phyloP scores from a whole-genome alignment of 345 rosid genomes.

The Turritis glabra region DNA sequence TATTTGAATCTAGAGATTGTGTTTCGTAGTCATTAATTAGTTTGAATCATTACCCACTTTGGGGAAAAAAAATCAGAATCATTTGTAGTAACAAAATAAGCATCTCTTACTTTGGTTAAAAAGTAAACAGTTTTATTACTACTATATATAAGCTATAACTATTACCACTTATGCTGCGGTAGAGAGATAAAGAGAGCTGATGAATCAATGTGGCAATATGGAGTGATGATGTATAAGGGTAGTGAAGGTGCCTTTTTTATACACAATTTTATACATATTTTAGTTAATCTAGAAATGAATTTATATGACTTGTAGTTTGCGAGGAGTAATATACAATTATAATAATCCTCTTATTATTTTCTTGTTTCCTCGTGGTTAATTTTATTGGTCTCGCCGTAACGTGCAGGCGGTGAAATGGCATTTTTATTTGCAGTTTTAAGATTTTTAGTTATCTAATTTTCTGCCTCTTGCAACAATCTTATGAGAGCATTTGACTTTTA shows the following conservation, averaged over 20 bases:
- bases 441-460: no score
- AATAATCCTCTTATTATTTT: no score
- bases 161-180: not conserved
- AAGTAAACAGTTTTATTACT: no score
- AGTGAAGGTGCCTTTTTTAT: slow-evolving; percentile 4
- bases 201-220: not conserved
- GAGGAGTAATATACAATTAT: no score
- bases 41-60: not conserved
- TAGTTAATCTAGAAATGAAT: not conserved
- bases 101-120: not conserved
- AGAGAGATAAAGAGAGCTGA: not conserved
- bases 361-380: not conserved
- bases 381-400: not conserved
- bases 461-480: no score
- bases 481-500: no score
- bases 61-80: not conserved
- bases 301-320: not conserved
- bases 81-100: not conserved
- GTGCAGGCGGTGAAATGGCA: not conserved
- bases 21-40: not conserved
- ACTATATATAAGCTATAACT: not conserved
- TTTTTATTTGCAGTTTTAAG: no score
- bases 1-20: not conserved
- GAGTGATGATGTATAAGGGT: slow-evolving; percentile 6
- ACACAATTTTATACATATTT: not conserved